These are phyloP conservation scores for Amanita subjunquillea DNA, from an alignment of 768 basidiomycete genomes.

Conservation along the genomic window DNA sequence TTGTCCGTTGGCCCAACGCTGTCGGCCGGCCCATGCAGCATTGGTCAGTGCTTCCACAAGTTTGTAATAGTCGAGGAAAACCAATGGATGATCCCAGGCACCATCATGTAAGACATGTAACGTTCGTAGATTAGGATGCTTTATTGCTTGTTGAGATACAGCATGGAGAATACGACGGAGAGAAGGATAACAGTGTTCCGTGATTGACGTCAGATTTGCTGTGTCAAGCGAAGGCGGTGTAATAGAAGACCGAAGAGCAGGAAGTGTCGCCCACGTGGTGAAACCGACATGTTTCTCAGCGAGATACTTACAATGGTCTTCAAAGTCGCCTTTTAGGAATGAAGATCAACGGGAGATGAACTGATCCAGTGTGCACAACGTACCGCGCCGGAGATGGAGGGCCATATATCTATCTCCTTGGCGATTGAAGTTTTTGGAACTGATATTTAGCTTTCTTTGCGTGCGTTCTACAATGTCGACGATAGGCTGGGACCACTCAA, in stretches of 20 bases:
- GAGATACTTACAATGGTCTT: constrained; percentile 28
- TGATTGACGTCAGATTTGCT: constrained; percentile 23
- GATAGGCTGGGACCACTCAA: constrained; percentile 30
- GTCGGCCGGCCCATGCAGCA: constrained; percentile 18
- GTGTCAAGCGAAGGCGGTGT: constrained; percentile 26
- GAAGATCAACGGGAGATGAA: background rate
- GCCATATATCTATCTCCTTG: constrained; percentile 32
- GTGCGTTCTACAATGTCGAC: constrained; percentile 23
- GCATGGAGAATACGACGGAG: constrained; percentile 29
- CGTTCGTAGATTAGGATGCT: constrained; percentile 25
- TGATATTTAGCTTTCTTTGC: constrained; percentile 23
- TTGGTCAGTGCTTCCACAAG: constrained; percentile 27
- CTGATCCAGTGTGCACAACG: background rate
- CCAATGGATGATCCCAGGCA: constrained; percentile 33
- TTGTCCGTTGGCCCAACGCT: constrained; percentile 26
- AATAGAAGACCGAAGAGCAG: constrained; percentile 19
- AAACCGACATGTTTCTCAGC: constrained; percentile 24
- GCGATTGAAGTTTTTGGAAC: constrained; percentile 10
- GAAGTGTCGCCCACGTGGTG: constrained; percentile 41
- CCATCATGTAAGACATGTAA: constrained; percentile 37
- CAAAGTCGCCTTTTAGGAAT: constrained; percentile 27
- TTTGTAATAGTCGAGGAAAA: constrained; percentile 31
- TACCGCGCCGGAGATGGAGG: constrained; percentile 35
- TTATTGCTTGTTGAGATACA: constrained; percentile 23
- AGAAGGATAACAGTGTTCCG: constrained; percentile 35